phyloP scores from a whole-genome alignment of 2,329 filamentous ascomycete species.

The Epichloe festucae region DNA sequence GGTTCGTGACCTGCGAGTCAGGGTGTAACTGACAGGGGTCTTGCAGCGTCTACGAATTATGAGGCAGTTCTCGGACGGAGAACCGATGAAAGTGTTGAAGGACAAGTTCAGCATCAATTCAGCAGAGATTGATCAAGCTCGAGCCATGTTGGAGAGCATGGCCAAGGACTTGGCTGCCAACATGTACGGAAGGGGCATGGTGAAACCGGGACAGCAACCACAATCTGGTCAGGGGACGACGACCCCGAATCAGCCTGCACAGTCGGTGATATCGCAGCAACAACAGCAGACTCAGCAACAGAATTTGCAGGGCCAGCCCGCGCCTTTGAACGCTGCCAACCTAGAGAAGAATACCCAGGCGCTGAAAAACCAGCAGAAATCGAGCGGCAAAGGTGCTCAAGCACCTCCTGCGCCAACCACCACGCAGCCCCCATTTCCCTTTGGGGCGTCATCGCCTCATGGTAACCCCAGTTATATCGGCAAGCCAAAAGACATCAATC shows the following conservation, averaged over 20 bases:
- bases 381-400: conserved; percentile 31
- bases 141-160: conserved; percentile 37
- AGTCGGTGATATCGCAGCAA: conserved; percentile 7
- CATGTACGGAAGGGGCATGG: conserved; percentile 15
- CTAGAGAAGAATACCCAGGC: conserved; percentile 39
- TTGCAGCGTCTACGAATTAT: conserved; percentile 37
- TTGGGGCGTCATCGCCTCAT: conserved; percentile 44
- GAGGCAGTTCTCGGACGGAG: conserved; percentile 39
- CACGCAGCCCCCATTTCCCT: conserved; percentile 41
- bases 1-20: not conserved
- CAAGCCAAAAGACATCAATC: conserved; percentile 38
- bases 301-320: conserved; percentile 12
- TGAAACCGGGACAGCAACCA: conserved; percentile 12
- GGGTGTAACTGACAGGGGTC: not conserved
- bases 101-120: conserved; percentile 38
- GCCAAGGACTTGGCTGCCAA: conserved; percentile 30
- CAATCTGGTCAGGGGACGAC: conserved; percentile 14
- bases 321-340: conserved; percentile 32
- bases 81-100: conserved; percentile 31
- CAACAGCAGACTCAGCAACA: conserved; percentile 13
- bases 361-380: conserved; percentile 26
- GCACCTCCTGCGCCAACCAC: conserved; percentile 45
- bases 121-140: conserved; percentile 36
- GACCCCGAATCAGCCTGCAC: conserved; percentile 14
- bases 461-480: conserved; percentile 44